Conservation (phyloP, 148 eudicot species). For the Talinum fruticosum region DNA sequence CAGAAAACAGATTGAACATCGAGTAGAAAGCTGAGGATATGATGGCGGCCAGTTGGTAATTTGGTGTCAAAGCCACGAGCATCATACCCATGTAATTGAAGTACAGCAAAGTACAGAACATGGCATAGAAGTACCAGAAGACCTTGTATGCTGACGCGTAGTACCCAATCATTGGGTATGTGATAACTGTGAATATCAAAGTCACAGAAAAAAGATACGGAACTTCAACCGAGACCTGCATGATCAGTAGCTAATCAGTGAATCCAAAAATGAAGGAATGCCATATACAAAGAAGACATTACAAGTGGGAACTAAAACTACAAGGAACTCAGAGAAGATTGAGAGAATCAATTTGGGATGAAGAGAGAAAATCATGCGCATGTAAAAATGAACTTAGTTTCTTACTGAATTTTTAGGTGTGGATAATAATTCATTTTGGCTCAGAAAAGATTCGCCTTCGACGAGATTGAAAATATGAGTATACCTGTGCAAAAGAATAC, state of each 20-base stretch:
- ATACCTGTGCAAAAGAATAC: constrained; percentile 83
- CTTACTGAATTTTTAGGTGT: neutral
- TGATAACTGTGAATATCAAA: constrained; percentile 43
- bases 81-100: constrained; percentile 71
- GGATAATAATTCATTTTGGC: neutral
- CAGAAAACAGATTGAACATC: constrained; percentile 57
- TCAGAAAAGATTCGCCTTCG: neutral
- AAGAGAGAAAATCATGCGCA: neutral
- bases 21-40: constrained; percentile 43
- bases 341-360: neutral
- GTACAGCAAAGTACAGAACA: constrained; percentile 58
- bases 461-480: neutral
- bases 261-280: neutral
- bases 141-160: constrained; percentile 55
- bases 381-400: neutral
- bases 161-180: constrained; percentile 81
- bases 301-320: neutral
- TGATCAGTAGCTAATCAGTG: neutral
- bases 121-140: constrained; percentile 59
- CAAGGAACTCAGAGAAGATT: neutral
- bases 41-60: constrained; percentile 47
- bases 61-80: constrained; percentile 60
- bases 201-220: constrained; percentile 58
- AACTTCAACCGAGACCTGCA: constrained; percentile 62
- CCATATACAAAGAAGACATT: neutral